Evolutionary conservation across 2,329 filamentous ascomycete genomes (phyloP).

Genomic region (Leptographium lundbergii): DNA sequence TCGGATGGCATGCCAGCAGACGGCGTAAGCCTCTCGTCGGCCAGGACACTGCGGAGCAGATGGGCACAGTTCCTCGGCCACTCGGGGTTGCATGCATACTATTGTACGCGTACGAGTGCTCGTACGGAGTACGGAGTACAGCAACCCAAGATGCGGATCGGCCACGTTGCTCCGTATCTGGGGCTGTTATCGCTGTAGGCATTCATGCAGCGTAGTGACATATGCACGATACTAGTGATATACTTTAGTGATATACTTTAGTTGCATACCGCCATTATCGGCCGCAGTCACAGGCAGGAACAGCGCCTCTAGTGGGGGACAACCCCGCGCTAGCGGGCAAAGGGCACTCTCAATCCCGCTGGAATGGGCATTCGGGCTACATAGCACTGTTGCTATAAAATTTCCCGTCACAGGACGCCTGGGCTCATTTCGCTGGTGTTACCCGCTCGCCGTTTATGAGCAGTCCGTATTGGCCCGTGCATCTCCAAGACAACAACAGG

Average conservation of each 20-base stretch:
- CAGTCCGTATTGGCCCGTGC: slow-evolving; percentile 11
- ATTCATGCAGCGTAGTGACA: slow-evolving; percentile 4
- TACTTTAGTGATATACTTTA: no score
- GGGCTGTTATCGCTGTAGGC: slow-evolving; percentile 3
- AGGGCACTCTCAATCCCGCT: not conserved
- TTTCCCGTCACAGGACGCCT: not conserved
- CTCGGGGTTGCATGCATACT: not conserved
- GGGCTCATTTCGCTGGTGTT: not conserved
- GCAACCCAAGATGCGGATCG: not conserved
- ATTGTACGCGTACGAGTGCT: no score
- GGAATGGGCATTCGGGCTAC: not conserved
- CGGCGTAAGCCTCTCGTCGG: not conserved
- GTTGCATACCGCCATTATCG: not conserved
- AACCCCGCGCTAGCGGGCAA: not conserved
- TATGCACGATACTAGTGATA: not conserved
- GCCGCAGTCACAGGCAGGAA: not conserved
- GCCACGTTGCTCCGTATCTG: not conserved
- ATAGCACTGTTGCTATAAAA: not conserved
- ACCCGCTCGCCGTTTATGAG: not conserved
- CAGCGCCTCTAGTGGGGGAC: not conserved
- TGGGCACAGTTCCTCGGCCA: not conserved
- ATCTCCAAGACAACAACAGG: slow-evolving; percentile 14
- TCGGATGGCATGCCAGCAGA: not conserved
- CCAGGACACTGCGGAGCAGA: not conserved
- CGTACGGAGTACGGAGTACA: no score